Percentiles rank a stretch among this genome's conserved stretches.
These are phyloP conservation scores for Fusarium multiceps DNA, from an alignment of 2,329 filamentous ascomycete genomes.

Conservation along the genomic window DNA sequence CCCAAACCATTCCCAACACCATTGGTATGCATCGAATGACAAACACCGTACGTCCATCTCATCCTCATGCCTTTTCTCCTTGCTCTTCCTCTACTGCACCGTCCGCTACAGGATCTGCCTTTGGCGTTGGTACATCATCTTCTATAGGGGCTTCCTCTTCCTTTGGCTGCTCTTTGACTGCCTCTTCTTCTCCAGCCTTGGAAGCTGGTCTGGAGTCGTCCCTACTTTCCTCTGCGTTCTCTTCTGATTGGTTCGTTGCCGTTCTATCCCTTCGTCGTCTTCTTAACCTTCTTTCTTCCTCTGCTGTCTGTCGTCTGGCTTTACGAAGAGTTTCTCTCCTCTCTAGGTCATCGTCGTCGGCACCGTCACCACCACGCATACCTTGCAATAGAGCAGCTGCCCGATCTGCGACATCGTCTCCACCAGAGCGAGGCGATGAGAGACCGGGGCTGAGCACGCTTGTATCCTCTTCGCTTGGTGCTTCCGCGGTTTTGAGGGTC, in stretches of 20 bases:
- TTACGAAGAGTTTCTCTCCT: conserved; percentile 71
- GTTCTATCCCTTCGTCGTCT: conserved; percentile 74
- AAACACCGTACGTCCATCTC: conserved; percentile 28
- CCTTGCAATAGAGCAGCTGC: conserved; percentile 87
- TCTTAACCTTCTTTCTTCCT: conserved; percentile 78
- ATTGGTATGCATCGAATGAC: conserved; percentile 40
- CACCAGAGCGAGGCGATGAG: conserved; percentile 58
- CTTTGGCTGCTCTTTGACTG: conserved; percentile 23
- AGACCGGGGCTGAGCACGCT: conserved; percentile 64
- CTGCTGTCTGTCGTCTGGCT: conserved; percentile 75
- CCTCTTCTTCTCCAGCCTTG: conserved; percentile 26
- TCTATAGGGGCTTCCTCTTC: conserved; percentile 25
- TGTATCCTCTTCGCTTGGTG: conserved; percentile 60
- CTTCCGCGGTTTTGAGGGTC: conserved; percentile 50
- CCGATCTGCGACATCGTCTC: conserved; percentile 84
- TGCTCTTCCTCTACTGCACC: conserved; percentile 31
- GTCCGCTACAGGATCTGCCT: conserved; percentile 26
- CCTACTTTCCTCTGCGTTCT: conserved; percentile 40
- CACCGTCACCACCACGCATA: conserved; percentile 75
- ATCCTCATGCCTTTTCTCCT: conserved; percentile 40
- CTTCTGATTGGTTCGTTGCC: conserved; percentile 50
- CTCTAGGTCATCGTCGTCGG: conserved; percentile 61
- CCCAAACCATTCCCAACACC: conserved; percentile 38
- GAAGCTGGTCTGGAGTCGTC: conserved; percentile 36
- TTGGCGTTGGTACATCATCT: conserved; percentile 39